Evolutionary conservation across 2,329 filamentous ascomycete species (phyloP).

Genomic region (Raffaelea deltoideospora): DNA sequence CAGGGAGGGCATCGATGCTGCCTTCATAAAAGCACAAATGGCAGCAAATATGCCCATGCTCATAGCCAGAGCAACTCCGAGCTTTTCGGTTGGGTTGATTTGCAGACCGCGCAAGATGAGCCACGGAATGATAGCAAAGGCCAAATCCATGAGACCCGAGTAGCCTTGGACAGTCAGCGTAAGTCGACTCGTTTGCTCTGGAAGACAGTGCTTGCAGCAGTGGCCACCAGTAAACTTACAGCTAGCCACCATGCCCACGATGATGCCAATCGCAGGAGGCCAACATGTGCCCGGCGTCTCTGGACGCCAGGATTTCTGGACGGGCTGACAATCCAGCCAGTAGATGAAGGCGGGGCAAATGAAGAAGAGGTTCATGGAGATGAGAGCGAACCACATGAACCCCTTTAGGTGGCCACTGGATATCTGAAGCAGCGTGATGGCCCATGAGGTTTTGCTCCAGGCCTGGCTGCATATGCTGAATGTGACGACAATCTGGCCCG

Average conservation of each 20-base stretch:
- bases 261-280: constrained; percentile 9
- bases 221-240: constrained; percentile 9
- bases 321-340: constrained; percentile 15
- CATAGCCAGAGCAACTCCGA: constrained; percentile 19
- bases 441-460: constrained; percentile 23
- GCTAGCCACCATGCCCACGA: constrained; percentile 12
- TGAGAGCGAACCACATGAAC: constrained; percentile 17
- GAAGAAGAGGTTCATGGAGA: constrained; percentile 17
- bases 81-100: constrained; percentile 18
- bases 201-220: not conserved
- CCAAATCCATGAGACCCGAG: constrained; percentile 16
- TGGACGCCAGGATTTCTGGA: constrained; percentile 14
- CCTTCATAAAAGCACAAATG: constrained; percentile 2
- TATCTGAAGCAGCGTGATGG: constrained; percentile 19
- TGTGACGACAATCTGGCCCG: constrained; percentile 8
- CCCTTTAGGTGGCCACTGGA: constrained; percentile 14
- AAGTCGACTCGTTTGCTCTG: no score
- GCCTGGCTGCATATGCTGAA: constrained; percentile 16
- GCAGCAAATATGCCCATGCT: constrained; percentile 17
- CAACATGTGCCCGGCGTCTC: constrained; percentile 13
- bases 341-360: constrained; percentile 13
- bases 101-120: constrained; percentile 16
- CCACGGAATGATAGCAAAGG: constrained; percentile 18
- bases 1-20: not conserved
- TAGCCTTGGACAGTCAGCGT: constrained; percentile 12